Evolutionary conservation across 345 rosid species (phyloP).

Genomic region (Dimocarpus longan): DNA sequence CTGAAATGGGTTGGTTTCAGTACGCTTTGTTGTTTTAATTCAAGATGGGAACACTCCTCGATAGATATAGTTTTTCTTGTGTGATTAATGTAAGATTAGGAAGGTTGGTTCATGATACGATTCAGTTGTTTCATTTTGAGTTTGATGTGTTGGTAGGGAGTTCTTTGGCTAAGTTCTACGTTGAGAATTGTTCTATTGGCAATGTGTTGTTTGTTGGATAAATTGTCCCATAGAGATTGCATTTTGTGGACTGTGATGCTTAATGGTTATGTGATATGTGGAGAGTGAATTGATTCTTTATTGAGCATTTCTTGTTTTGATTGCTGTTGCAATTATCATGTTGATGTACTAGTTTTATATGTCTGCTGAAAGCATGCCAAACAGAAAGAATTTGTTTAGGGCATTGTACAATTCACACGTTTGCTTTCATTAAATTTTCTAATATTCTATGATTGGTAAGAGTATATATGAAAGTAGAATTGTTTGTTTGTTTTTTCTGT

Average conservation of each 20-base stretch:
- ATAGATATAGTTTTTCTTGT: constrained; percentile 73
- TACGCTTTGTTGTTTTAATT: constrained; percentile 67
- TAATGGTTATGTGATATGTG: not conserved
- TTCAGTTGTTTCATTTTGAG: too few relatives aligned
- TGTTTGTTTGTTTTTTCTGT: too few relatives aligned
- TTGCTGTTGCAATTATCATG: too few relatives aligned
- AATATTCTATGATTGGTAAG: not conserved
- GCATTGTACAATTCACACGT: too few relatives aligned
- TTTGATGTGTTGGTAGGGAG: constrained; percentile 38
- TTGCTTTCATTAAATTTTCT: too few relatives aligned
- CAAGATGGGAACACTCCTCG: constrained; percentile 83
- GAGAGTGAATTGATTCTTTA: too few relatives aligned
- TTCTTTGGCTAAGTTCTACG: constrained; percentile 66
- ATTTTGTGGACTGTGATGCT: not conserved
- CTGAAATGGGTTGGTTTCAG: constrained; percentile 44
- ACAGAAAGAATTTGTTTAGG: too few relatives aligned
- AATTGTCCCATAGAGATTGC: not conserved
- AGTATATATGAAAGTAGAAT: too few relatives aligned
- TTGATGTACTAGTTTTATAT: too few relatives aligned
- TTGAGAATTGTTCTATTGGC: not conserved
- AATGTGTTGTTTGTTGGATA: not conserved
- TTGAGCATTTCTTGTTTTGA: too few relatives aligned
- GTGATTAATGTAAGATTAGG: constrained; percentile 53
- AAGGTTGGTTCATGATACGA: constrained; percentile 39
- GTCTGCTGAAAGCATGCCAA: too few relatives aligned